phyloP scores from a whole-genome alignment of 306 rosid species.

The Coriaria nepalensis region DNA sequence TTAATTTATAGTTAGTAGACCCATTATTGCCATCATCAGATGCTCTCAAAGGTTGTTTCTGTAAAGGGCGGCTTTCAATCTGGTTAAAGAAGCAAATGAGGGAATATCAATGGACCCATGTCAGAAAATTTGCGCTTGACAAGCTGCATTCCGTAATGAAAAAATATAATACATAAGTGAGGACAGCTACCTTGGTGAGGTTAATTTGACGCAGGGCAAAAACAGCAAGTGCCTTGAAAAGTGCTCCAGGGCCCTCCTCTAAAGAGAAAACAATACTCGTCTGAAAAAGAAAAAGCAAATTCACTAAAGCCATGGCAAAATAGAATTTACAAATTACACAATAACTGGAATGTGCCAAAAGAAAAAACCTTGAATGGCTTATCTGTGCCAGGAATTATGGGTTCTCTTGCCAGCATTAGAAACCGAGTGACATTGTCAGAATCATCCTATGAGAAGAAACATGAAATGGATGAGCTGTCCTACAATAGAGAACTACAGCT shows the following conservation, averaged over 20 bases:
- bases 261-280: conserved; percentile 93
- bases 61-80: conserved; percentile 98
- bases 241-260: conserved; percentile 95
- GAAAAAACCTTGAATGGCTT: conserved; percentile 71
- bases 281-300: conserved; percentile 28
- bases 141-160: conserved; percentile 3
- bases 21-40: conserved; percentile 52
- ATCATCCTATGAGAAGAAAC: conserved; percentile 59
- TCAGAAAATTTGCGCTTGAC: conserved; percentile 8
- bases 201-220: conserved; percentile 86
- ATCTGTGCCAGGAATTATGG: conserved; percentile 87
- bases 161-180: neutral
- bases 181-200: conserved; percentile 55
- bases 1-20: conserved; percentile 31
- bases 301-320: conserved; percentile 2
- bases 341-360: neutral
- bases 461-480: conserved; percentile 13
- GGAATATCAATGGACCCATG: conserved; percentile 8
- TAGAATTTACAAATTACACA: neutral
- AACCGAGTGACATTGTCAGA: conserved; percentile 81
- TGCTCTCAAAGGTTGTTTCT: conserved; percentile 53
- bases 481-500: neutral
- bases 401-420: conserved; percentile 84
- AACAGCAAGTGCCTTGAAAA: conserved; percentile 96
- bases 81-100: conserved; percentile 23